Conservation (phyloP, 257 asterid genomes). For the Echites panduratus region DNA sequence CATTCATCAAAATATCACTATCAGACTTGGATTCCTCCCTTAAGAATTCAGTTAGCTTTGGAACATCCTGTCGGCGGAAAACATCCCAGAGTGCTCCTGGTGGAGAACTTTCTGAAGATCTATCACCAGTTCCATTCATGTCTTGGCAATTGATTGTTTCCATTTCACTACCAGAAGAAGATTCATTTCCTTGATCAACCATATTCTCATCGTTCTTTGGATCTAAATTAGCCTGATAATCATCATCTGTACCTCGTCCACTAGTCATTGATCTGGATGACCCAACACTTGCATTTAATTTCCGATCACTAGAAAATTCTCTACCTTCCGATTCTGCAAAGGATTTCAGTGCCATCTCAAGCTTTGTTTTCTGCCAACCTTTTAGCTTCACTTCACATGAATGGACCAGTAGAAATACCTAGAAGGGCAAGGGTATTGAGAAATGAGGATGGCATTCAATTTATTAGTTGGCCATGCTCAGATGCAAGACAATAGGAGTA, state of each 20-base stretch:
- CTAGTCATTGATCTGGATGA: conserved; percentile 35
- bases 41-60: conserved; percentile 60
- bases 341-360: conserved; percentile 32
- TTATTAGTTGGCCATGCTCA: conserved; percentile 12
- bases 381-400: conserved; percentile 41
- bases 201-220: conserved; percentile 26
- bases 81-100: conserved; percentile 92
- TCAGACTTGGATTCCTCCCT: conserved; percentile 43
- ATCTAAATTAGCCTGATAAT: conserved; percentile 29
- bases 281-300: conserved; percentile 27
- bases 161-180: conserved; percentile 29
- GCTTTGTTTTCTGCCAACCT: conserved; percentile 33
- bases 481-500: conserved; percentile 12
- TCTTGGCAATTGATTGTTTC: conserved; percentile 28
- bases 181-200: conserved; percentile 34
- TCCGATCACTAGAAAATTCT: conserved; percentile 32
- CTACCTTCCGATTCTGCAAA: conserved; percentile 34
- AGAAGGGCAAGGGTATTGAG: conserved; percentile 15
- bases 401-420: conserved; percentile 89
- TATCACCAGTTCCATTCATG: conserved; percentile 24
- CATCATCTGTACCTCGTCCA: conserved; percentile 31
- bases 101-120: conserved; percentile 24
- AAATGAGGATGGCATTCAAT: conserved; percentile 19
- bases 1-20: conserved; percentile 17
- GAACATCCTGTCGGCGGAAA: conserved; percentile 78